Percentiles rank a stretch among this genome's conserved stretches.
These are phyloP conservation scores for Pythium guiyangense DNA, from an alignment of 352 stramenopile species.

Conservation along the genomic window DNA sequence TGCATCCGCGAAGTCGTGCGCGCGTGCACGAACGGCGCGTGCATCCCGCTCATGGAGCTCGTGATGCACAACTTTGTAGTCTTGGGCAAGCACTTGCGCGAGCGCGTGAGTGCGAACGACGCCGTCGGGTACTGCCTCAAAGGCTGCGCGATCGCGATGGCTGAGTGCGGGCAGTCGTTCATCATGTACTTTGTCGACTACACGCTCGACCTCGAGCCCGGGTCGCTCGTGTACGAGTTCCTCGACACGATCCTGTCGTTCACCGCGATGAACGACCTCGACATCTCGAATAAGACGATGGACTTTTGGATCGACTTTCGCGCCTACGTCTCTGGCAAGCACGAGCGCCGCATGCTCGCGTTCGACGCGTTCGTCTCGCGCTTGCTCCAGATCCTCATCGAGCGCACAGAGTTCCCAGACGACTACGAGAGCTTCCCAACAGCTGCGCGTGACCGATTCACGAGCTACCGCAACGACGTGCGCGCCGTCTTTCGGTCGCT, in stretches of 20 bases:
- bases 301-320: slow-evolving; percentile 82
- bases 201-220: slow-evolving; percentile 46
- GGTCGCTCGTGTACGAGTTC: slow-evolving; percentile 73
- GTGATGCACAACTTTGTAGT: slow-evolving; percentile 76
- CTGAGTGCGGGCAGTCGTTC: slow-evolving; percentile 73
- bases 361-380: slow-evolving; percentile 75
- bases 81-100: slow-evolving; percentile 51
- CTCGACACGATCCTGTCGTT: slow-evolving; percentile 66
- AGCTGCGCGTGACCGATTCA: slow-evolving; percentile 56
- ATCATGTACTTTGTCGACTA: slow-evolving; percentile 82
- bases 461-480: slow-evolving; percentile 65
- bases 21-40: slow-evolving; percentile 42
- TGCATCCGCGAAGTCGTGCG: slow-evolving; percentile 69
- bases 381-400: slow-evolving; percentile 60
- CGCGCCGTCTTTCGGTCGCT: slow-evolving; percentile 71
- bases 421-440: slow-evolving; percentile 45
- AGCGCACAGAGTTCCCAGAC: slow-evolving; percentile 62
- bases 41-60: slow-evolving; percentile 70
- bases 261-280: slow-evolving; percentile 54
- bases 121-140: slow-evolving; percentile 42
- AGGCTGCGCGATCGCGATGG: slow-evolving; percentile 48
- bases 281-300: slow-evolving; percentile 77
- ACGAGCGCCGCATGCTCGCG: slow-evolving; percentile 59
- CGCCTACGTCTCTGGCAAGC: slow-evolving; percentile 67
- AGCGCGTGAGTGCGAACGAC: slow-evolving; percentile 22